A percentile compares a stretch with the other conserved stretches of the same genome.
Evolutionary conservation across 1,284 basidiomycete species (phyloP).

Genomic region (Wolfiporia cocos): DNA sequence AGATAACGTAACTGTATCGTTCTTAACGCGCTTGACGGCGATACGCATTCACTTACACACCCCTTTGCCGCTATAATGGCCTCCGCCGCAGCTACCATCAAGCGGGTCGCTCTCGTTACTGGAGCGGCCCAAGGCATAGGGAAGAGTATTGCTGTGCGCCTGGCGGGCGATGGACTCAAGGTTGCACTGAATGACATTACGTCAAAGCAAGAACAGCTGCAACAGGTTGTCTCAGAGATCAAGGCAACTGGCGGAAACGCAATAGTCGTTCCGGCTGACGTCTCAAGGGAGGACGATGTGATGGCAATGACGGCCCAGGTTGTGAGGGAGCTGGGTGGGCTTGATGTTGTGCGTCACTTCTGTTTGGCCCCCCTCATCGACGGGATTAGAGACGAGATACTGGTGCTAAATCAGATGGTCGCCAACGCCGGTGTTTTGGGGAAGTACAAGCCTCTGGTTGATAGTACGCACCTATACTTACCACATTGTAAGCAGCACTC

Average conservation of each 20-base stretch:
- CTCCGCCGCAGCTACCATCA: too few relatives aligned
- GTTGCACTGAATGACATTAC: slow-evolving; percentile 32
- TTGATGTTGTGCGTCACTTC: slow-evolving; percentile 12
- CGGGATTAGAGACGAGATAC: neutral
- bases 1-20: too few relatives aligned
- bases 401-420: slow-evolving; percentile 19
- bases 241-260: slow-evolving; percentile 20
- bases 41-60: too few relatives aligned
- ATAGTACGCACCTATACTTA: too few relatives aligned
- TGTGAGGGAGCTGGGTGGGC: slow-evolving; percentile 10
- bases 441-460: neutral
- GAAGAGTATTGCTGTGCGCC: slow-evolving; percentile 29
- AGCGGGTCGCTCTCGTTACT: slow-evolving; percentile 27
- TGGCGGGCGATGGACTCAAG: slow-evolving; percentile 35
- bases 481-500: too few relatives aligned
- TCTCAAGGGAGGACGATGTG: slow-evolving; percentile 31
- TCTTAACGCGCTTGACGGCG: too few relatives aligned
- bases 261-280: slow-evolving; percentile 24
- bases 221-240: slow-evolving; percentile 24
- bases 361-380: neutral
- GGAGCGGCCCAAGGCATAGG: slow-evolving; percentile 34
- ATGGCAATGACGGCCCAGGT: slow-evolving; percentile 24
- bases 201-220: slow-evolving; percentile 17
- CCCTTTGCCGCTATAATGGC: too few relatives aligned
- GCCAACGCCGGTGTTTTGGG: slow-evolving; percentile 26